A percentile compares a stretch with the other conserved stretches of the same genome.
Conservation (phyloP, 1,284 basidiomycete genomes). For the Cutaneotrichosporon sp. region DNA sequence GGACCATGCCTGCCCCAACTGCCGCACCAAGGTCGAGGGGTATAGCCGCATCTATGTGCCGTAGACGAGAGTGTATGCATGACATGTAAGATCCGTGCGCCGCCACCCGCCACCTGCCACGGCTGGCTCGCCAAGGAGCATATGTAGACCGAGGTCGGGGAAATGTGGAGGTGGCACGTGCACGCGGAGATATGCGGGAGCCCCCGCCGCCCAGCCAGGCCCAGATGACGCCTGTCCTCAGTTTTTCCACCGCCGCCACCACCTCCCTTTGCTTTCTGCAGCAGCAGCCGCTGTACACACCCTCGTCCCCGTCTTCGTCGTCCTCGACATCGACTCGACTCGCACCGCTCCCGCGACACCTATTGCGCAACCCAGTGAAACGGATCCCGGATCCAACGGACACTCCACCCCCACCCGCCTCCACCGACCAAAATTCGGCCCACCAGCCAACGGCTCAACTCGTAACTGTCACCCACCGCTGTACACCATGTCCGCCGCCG, state of each 20-base stretch:
- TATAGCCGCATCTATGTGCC: conserved; percentile 49
- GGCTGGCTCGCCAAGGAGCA: background rate
- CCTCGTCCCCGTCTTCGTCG: background rate
- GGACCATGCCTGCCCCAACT: conserved; percentile 49
- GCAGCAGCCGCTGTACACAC: background rate
- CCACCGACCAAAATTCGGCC: background rate
- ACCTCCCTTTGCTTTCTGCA: background rate
- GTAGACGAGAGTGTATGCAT: conserved; percentile 17
- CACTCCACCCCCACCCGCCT: too few species aligned
- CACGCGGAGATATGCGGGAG: conserved; percentile 6
- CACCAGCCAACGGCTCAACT: background rate
- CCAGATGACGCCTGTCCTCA: background rate
- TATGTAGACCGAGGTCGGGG: background rate
- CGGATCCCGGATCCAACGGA: background rate
- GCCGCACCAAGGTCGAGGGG: conserved; percentile 42
- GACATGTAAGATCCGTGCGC: background rate
- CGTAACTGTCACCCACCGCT: background rate
- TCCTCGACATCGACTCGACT: background rate
- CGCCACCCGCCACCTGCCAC: background rate
- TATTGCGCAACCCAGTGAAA: too few species aligned
- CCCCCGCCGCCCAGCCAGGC: background rate
- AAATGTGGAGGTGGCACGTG: conserved; percentile 8
- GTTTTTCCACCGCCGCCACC: background rate
- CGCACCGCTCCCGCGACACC: too few species aligned
- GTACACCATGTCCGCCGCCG: conserved; percentile 5